Base-by-base conservation (phyloP, 345 rosid species). In the Syzygium grande region DNA sequence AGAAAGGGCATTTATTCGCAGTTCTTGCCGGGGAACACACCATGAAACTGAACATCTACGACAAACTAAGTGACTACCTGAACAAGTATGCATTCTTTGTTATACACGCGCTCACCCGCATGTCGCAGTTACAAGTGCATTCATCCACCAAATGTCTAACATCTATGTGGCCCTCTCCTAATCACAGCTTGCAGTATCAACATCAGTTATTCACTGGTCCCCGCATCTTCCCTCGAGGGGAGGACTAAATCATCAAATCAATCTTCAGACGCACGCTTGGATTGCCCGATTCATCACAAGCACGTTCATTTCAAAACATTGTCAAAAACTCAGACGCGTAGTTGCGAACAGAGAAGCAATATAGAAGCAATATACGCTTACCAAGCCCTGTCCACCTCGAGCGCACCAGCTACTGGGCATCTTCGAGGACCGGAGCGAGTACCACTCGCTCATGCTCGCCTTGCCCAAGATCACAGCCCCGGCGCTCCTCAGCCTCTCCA, bases 381-480 rank as follows among this genome's bases (percentile, higher is more conserved):
- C 91, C 89, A 88, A 46, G 14, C 88, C 94, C 63, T 88, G 92
- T 21, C 92, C 92, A 23, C 84, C 79, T 87, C 92, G 78, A 51
- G 92, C 94, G 46, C 90, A 90, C 93, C 92, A 91, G 11, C 90
- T 88, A 34, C 17, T 34, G 14, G 92, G 92, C 65, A 87, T 77
- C 89, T 41, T 19, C 54, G 85, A 25, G 46, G 92, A 87, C 84
- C 90, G 49, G 78, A 88, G 52, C 8, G 21, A 61, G 52, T 90
- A 89, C 91, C 92, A 89, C 87, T 90, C 93, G 23, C 83, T 88
- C 49, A 89, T 89, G 53, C 92, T 90, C 29, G 91, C 84, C 88
- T 91, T 91, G 84, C 94, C 94, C 51, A 92, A 53, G 15, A 91
- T 89, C 65, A 92, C 91, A 22, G 92, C 93, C 11, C 94, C 93